Conservation (phyloP, 257 asterid species). For the Penstemon davidsonii region DNA sequence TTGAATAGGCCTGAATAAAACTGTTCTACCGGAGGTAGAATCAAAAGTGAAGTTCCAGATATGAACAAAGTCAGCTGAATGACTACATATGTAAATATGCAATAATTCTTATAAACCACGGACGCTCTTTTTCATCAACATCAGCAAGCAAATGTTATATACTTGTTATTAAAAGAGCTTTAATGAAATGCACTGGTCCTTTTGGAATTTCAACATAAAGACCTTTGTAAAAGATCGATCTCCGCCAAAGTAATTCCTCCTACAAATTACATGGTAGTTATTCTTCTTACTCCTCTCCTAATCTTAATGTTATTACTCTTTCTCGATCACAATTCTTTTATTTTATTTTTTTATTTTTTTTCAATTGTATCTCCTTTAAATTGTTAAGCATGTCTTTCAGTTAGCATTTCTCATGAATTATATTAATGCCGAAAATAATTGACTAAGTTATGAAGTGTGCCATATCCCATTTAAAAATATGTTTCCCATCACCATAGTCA, state of each 20-base stretch:
- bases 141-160: not conserved
- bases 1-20: not conserved
- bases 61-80: not conserved
- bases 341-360: not conserved
- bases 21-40: too few species aligned
- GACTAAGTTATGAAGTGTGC: slow-evolving; percentile 1
- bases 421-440: not conserved
- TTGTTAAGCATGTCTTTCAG: not conserved
- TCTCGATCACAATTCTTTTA: not conserved
- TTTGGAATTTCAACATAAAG: not conserved
- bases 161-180: not conserved
- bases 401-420: slow-evolving; percentile 2
- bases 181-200: not conserved
- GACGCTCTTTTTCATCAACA: not conserved
- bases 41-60: too few species aligned
- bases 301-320: not conserved
- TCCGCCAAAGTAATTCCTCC: too few species aligned
- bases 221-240: not conserved
- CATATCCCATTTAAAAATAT: slow-evolving; percentile 24
- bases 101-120: not conserved
- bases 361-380: not conserved
- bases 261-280: too few species aligned
- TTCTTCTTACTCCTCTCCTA: too few species aligned
- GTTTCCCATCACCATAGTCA: slow-evolving; percentile 27
- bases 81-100: not conserved